Evolutionary conservation across 345 rosid genomes (phyloP), one percentile per base, ranked within the genome.

Genomic region (Ricinus communis): DNA sequence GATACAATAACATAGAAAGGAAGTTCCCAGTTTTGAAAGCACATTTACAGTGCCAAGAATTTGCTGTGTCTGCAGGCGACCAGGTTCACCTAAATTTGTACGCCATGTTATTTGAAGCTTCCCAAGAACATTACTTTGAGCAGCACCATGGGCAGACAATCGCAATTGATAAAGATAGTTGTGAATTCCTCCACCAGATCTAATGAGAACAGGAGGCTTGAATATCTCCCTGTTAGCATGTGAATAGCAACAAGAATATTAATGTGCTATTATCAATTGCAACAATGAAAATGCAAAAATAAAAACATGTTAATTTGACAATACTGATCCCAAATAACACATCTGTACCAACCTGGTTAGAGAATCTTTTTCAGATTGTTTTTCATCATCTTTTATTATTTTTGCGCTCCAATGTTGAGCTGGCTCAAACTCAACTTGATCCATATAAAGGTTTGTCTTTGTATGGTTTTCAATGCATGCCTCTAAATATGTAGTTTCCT

Each of bases 341-440:
- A 53, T 21, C 27, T 2, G 24, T 41, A 54, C 85, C 66, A 31
- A 89, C 97, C 93, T 85, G 60, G 78, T 77, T 47, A 70, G 64
- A 62, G 86, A 69, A 77, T 60, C 64, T 59, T 70, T 75, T 25
- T 80, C 74, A 36, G 83, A 77, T 46, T 71, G 74, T 61, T 68
- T 73, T 58, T 83, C 90, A 71, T 88, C 91, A 67, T 82, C 84
- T 62, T 83, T 87, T 66, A 90, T 70, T 65, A 85, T 72, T 70
- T 80, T 81, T 27, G 95, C 96, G 79, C 57, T 85, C 98, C 98
- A 93, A 77, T 83, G 77, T 75, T 82, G 90, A 61, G 98, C 82
- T 61, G 99, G 97, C 83, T 95, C 99, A 82, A 95, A 95, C 81
- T 95, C 98, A 76, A 93, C 98, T 91, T 88, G 97, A 78, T 93